Percentiles rank a stretch among this genome's conserved stretches.
Evolutionary conservation across 352 stramenopile species (phyloP).

Genomic region (Phytophthora litchii): DNA sequence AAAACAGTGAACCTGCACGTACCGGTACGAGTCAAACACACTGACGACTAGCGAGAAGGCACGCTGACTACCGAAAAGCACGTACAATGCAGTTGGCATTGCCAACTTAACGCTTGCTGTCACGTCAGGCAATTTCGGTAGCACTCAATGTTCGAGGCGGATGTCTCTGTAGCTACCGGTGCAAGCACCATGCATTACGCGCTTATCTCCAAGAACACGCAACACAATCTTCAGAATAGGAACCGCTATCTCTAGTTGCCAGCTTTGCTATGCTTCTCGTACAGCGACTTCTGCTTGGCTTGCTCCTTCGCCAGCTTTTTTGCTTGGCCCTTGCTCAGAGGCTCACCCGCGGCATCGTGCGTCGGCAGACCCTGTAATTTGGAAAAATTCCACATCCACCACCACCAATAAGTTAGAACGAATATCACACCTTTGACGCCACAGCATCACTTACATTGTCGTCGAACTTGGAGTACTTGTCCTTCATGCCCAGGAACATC

Average conservation of each 20-base stretch:
- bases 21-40: not conserved
- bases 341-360: slow-evolving; percentile 91
- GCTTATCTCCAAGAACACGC: slow-evolving; percentile 2
- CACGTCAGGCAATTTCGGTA: no score
- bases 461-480: slow-evolving; percentile 93
- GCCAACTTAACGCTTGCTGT: no score
- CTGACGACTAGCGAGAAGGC: slow-evolving; percentile 12
- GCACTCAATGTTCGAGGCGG: no score
- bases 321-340: slow-evolving; percentile 94
- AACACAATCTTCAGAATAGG: slow-evolving; percentile 2
- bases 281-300: slow-evolving; percentile 94
- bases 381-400: slow-evolving; percentile 10
- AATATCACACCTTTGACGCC: not conserved
- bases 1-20: not conserved
- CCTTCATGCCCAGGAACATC: slow-evolving; percentile 91
- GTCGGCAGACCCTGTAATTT: slow-evolving; percentile 92
- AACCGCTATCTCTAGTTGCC: slow-evolving; percentile 30
- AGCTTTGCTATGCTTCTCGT: slow-evolving; percentile 71
- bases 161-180: not conserved
- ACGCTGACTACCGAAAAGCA: slow-evolving; percentile 11
- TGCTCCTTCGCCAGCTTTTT: slow-evolving; percentile 99
- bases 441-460: slow-evolving; percentile 55
- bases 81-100: no score
- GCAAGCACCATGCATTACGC: not conserved
- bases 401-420: slow-evolving; percentile 7